A percentile compares a stretch with the other conserved stretches of the same genome.
phyloP scores from a whole-genome alignment of 75 land plant species.

The Pinus albicaulis region DNA sequence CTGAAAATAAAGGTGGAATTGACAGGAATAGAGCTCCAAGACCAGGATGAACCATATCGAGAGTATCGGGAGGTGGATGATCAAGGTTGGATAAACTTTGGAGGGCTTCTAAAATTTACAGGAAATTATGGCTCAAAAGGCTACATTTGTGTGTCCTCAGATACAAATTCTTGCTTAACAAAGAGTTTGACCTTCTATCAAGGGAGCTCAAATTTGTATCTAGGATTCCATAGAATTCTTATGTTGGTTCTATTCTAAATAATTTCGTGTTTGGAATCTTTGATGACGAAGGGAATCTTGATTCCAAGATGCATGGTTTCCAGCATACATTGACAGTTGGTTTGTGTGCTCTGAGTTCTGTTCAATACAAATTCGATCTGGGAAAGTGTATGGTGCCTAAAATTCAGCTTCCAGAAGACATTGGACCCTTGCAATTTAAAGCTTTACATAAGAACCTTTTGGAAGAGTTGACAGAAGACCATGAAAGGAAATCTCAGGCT shows the following conservation, averaged over 20 bases:
- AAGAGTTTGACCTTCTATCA: constrained; percentile 18
- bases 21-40: too few species aligned
- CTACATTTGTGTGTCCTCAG: constrained; percentile 1
- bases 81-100: too few species aligned
- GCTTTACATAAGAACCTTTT: too few species aligned
- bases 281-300: constrained; percentile 48
- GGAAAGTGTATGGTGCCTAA: constrained; percentile 46
- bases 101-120: too few species aligned
- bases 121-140: not conserved
- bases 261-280: constrained; percentile 39
- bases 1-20: too few species aligned
- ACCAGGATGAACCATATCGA: too few species aligned
- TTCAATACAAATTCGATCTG: constrained; percentile 26
- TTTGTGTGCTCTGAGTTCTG: constrained; percentile 9
- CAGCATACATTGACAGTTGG: constrained; percentile 37
- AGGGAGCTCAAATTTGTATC: constrained; percentile 34
- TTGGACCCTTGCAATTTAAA: constrained; percentile 30
- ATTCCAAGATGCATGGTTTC: constrained; percentile 37
- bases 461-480: too few species aligned
- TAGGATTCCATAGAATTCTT: constrained; percentile 29
- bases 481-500: too few species aligned
- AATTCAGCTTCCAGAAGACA: constrained; percentile 34
- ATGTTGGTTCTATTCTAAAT: constrained; percentile 43
- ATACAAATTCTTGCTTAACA: not conserved
- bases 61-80: too few species aligned